Percentiles rank a stretch among this genome's conserved stretches.
Conservation (phyloP, 495 filamentous ascomycete genomes). For the Tuber calosporum region DNA sequence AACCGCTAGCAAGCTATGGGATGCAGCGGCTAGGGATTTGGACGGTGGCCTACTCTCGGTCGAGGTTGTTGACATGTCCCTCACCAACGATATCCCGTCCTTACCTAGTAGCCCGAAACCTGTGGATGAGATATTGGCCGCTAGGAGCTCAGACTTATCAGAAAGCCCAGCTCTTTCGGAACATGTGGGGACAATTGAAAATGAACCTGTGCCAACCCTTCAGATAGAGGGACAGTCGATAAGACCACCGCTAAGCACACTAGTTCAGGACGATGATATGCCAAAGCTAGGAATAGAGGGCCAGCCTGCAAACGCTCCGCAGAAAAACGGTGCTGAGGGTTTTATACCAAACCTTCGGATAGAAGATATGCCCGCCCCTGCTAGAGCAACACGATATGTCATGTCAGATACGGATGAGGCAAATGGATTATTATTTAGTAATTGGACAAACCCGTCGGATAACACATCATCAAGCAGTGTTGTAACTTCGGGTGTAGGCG, state of each 20-base stretch:
- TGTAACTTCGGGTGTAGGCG: neutral
- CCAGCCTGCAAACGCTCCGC: neutral
- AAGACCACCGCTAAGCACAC: neutral
- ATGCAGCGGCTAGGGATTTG: constrained; percentile 57
- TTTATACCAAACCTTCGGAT: neutral
- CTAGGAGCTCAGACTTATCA: constrained; percentile 1
- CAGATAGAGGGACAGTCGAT: neutral
- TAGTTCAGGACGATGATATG: neutral
- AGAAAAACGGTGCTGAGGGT: neutral
- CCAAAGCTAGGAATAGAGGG: neutral
- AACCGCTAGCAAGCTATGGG: constrained; percentile 54
- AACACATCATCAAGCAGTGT: neutral
- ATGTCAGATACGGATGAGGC: neutral
- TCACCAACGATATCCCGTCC: constrained; percentile 43
- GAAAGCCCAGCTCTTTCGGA: neutral
- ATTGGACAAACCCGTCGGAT: neutral
- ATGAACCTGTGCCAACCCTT: neutral
- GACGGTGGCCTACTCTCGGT: constrained; percentile 55
- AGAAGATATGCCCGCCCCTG: neutral
- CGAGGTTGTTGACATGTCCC: constrained; percentile 53
- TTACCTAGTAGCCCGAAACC: neutral
- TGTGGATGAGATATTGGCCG: neutral
- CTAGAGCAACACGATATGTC: neutral
- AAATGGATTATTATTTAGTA: neutral
- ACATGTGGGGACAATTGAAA: neutral